phyloP scores from a whole-genome alignment of 2,329 filamentous ascomycete species.

The Verruconis gallopava region DNA sequence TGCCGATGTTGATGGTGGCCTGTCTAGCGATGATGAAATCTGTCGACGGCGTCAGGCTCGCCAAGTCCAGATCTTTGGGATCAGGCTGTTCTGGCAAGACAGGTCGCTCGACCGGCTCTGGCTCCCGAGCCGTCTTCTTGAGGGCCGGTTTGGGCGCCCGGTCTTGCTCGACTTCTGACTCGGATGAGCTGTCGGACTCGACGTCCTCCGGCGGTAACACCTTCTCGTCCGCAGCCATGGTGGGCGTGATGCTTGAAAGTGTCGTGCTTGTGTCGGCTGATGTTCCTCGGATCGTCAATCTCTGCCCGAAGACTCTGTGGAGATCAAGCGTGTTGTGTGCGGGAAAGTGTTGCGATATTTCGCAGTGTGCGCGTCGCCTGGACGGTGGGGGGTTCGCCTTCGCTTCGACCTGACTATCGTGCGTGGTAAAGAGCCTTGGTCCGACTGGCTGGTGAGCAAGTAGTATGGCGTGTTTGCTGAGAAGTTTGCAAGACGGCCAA shows the following conservation, averaged over 20 bases:
- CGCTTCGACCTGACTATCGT: too few species aligned
- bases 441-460: too few species aligned
- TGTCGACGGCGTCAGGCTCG: conserved; percentile 67
- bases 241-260: background rate
- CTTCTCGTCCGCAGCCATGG: background rate
- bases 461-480: too few species aligned
- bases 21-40: conserved; percentile 96
- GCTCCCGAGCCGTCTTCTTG: conserved; percentile 52
- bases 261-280: too few species aligned
- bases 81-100: conserved; percentile 82
- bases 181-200: conserved; percentile 27
- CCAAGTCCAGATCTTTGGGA: conserved; percentile 74
- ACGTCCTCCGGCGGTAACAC: background rate
- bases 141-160: conserved; percentile 60
- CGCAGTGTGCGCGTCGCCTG: too few species aligned
- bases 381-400: too few species aligned
- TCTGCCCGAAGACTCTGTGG: too few species aligned
- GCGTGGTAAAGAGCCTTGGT: too few species aligned
- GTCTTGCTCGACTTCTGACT: conserved; percentile 59
- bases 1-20: conserved; percentile 98
- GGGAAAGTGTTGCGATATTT: too few species aligned
- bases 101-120: conserved; percentile 47
- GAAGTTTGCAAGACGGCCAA: too few species aligned
- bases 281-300: too few species aligned
- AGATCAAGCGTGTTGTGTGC: background rate